phyloP scores from a whole-genome alignment of 2,329 filamentous ascomycete species.

The Trichoderma endophyticum region DNA sequence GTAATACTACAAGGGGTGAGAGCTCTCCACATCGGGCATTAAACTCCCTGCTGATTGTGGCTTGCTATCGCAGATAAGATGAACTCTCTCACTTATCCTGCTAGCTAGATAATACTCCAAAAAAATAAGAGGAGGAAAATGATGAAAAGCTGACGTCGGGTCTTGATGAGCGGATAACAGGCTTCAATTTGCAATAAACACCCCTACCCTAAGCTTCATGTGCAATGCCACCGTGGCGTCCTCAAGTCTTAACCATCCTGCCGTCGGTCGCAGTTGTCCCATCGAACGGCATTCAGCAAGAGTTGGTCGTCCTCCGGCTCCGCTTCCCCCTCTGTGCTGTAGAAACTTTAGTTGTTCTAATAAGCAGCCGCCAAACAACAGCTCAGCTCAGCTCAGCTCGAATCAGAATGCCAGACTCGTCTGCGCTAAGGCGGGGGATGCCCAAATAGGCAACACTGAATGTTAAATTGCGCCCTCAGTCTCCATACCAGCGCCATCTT shows the following conservation, averaged over 20 bases:
- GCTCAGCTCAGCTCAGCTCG: not conserved
- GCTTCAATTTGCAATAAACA: not conserved
- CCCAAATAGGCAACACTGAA: not conserved
- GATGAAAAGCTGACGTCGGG: not conserved
- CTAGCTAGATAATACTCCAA: not conserved
- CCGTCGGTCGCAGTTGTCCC: not conserved
- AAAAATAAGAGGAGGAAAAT: not conserved
- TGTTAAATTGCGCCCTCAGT: not conserved
- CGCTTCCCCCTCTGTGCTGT: not conserved
- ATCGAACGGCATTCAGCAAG: not conserved
- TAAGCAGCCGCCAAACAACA: too few species aligned
- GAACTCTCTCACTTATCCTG: not conserved
- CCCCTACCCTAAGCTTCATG: not conserved
- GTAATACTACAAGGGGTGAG: not conserved
- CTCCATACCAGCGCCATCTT: not conserved
- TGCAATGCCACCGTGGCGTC: not conserved
- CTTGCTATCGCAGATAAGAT: not conserved
- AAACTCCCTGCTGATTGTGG: not conserved
- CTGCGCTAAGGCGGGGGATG: not conserved
- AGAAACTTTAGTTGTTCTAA: not conserved
- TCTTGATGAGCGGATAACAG: not conserved
- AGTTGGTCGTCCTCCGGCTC: not conserved
- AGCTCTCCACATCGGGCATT: not conserved
- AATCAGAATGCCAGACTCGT: not conserved
- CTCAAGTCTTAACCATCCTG: not conserved